These are phyloP conservation scores for Adansonia rubrostipa DNA, from an alignment of 441 rosid species.

Conservation along the genomic window DNA sequence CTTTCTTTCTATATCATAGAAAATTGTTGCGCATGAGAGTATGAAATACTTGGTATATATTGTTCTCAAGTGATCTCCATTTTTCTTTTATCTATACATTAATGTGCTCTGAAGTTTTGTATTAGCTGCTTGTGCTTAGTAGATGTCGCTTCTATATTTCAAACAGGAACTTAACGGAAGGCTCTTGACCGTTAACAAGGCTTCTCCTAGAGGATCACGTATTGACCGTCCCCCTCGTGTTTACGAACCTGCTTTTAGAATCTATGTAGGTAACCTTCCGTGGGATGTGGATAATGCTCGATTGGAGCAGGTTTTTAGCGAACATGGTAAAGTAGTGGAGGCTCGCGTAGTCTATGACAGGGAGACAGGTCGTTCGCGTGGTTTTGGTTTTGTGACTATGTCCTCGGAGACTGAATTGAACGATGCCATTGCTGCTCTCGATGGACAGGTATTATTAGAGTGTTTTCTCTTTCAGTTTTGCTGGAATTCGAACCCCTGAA, in stretches of 20 bases:
- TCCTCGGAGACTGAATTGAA: slow-evolving; percentile 62
- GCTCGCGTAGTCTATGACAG: slow-evolving; percentile 68
- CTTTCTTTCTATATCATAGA: neutral
- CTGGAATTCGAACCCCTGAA: neutral
- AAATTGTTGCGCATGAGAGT: neutral
- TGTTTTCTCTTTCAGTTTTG: neutral
- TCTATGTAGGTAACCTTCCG: slow-evolving; percentile 70
- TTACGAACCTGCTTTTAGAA: slow-evolving; percentile 41
- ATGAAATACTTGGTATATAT: neutral
- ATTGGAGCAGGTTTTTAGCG: slow-evolving; percentile 67
- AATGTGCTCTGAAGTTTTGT: slow-evolving; percentile 3
- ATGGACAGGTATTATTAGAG: slow-evolving; percentile 58
- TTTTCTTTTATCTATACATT: neutral
- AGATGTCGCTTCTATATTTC: slow-evolving; percentile 16
- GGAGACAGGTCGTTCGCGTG: slow-evolving; percentile 76
- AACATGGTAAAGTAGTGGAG: slow-evolving; percentile 67
- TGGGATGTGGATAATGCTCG: slow-evolving; percentile 66
- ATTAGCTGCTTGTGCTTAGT: slow-evolving; percentile 1
- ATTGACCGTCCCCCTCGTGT: slow-evolving; percentile 53
- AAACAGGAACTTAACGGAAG: slow-evolving; percentile 65
- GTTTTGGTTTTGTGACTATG: slow-evolving; percentile 81
- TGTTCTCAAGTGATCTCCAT: neutral
- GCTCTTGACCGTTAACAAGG: slow-evolving; percentile 67
- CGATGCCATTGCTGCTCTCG: slow-evolving; percentile 76
- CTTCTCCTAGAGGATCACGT: slow-evolving; percentile 65